Percentiles rank a stretch among this genome's conserved stretches.
phyloP scores from a whole-genome alignment of 2,329 filamentous ascomycete species.

The Cladosporium sp. region DNA sequence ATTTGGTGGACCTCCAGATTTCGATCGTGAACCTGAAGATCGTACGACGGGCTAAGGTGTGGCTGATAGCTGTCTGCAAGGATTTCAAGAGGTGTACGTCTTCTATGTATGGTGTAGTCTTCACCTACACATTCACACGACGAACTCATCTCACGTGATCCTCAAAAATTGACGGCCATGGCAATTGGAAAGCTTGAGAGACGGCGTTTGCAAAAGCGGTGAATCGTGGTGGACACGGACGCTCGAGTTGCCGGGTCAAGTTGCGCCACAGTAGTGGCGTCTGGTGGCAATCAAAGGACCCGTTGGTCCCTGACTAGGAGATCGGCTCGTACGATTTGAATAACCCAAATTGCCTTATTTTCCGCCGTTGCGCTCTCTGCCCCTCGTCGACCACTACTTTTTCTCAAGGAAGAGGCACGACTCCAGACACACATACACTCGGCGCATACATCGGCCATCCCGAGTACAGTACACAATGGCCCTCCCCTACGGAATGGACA shows the following conservation, averaged over 20 bases:
- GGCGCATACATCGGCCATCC: background rate
- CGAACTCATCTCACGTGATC: background rate
- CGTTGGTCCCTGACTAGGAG: background rate
- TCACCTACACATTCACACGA: background rate
- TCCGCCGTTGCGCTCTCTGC: background rate
- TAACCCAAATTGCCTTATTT: no score
- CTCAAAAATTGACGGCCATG: background rate
- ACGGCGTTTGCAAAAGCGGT: background rate
- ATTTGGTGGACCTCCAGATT: background rate
- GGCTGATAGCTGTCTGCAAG: background rate
- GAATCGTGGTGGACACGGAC: slow-evolving; percentile 33
- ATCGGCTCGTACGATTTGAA: background rate
- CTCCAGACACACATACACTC: background rate
- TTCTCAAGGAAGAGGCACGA: background rate
- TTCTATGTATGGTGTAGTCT: background rate
- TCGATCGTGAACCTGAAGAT: background rate
- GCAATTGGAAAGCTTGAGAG: background rate
- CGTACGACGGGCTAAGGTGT: background rate
- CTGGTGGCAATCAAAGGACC: background rate
- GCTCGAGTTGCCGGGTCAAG: slow-evolving; percentile 27
- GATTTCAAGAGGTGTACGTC: background rate
- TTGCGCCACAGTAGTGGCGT: background rate
- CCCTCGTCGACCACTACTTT: slow-evolving; percentile 2
- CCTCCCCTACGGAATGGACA: slow-evolving; percentile 32
- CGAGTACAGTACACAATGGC: slow-evolving; percentile 25